These are phyloP conservation scores for Verticillium nonalfalfae DNA, from an alignment of 2,329 filamentous ascomycete genomes.

Conservation along the genomic window DNA sequence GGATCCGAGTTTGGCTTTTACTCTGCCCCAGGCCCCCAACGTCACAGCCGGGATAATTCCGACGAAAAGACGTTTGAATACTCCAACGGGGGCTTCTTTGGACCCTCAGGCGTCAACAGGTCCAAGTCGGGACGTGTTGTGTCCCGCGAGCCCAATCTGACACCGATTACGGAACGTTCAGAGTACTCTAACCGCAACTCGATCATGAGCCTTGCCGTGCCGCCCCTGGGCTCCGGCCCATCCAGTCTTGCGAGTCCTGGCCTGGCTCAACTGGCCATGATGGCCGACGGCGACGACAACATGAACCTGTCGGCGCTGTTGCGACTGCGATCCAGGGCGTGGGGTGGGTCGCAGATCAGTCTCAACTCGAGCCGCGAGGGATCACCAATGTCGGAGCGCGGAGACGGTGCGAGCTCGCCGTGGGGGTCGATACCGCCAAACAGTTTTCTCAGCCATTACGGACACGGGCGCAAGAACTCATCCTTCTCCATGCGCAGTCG, in stretches of 20 bases:
- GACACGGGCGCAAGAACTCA: slow-evolving; percentile 42
- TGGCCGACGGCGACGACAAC: slow-evolving; percentile 52
- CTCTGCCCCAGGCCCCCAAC: slow-evolving; percentile 36
- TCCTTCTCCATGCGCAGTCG: slow-evolving; percentile 41
- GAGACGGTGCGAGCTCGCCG: slow-evolving; percentile 39
- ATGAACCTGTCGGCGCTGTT: slow-evolving; percentile 69
- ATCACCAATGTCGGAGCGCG: slow-evolving; percentile 42
- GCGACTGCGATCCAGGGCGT: slow-evolving; percentile 67
- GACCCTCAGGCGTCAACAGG: slow-evolving; percentile 63
- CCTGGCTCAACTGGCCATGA: slow-evolving; percentile 68
- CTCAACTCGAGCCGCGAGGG: slow-evolving; percentile 49
- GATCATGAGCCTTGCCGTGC: slow-evolving; percentile 65
- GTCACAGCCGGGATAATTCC: slow-evolving; percentile 37
- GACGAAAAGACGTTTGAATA: slow-evolving; percentile 45
- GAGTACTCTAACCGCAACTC: slow-evolving; percentile 96
- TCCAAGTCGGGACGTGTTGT: slow-evolving; percentile 67
- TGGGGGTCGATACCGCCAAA: slow-evolving; percentile 18
- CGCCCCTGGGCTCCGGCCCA: slow-evolving; percentile 33
- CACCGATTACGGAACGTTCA: slow-evolving; percentile 90
- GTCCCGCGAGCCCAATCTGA: slow-evolving; percentile 83
- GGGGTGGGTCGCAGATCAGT: slow-evolving; percentile 75
- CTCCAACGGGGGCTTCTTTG: slow-evolving; percentile 84
- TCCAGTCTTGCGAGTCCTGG: slow-evolving; percentile 63
- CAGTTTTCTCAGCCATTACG: slow-evolving; percentile 8
- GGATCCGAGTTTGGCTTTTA: slow-evolving; percentile 97